Conservation (phyloP, 2,329 filamentous ascomycete genomes). For the Fusarium sp. region DNA sequence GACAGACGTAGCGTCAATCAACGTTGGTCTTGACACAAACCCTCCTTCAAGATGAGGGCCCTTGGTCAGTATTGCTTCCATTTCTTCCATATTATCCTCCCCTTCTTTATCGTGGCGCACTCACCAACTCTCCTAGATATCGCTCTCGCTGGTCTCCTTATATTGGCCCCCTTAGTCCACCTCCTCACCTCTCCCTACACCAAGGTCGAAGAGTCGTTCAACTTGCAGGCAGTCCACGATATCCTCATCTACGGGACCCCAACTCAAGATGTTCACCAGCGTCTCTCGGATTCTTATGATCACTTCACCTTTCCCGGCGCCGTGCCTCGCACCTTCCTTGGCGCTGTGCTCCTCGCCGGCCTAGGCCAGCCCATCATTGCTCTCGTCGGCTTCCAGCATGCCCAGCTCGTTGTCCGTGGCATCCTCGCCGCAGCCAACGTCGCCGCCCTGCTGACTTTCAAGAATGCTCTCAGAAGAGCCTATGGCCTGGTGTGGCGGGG, state of each 20-base stretch:
- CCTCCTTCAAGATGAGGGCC: conserved; percentile 36
- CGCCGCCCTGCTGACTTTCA: conserved; percentile 74
- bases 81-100: background rate
- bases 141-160: conserved; percentile 45
- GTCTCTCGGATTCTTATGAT: conserved; percentile 78
- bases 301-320: conserved; percentile 91
- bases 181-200: conserved; percentile 85
- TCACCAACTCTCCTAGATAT: conserved; percentile 39
- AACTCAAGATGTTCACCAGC: conserved; percentile 62
- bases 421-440: conserved; percentile 84
- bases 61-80: conserved; percentile 19
- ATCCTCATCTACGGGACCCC: conserved; percentile 85
- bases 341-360: conserved; percentile 80
- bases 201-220: conserved; percentile 99
- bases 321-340: conserved; percentile 91
- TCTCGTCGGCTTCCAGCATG: conserved; percentile 66
- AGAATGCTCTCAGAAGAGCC: conserved; percentile 69
- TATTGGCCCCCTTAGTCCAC: conserved; percentile 75
- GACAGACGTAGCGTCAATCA: background rate
- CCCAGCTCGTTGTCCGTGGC: conserved; percentile 76
- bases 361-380: conserved; percentile 75
- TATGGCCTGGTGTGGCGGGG: conserved; percentile 74
- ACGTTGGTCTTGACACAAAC: background rate
- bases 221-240: conserved; percentile 93
- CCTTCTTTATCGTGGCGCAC: no score